Evolutionary conservation across 805 yeast genomes (phyloP), one percentile per base, ranked within the genome.

Genomic region (Metschnikowia vanudenii): DNA sequence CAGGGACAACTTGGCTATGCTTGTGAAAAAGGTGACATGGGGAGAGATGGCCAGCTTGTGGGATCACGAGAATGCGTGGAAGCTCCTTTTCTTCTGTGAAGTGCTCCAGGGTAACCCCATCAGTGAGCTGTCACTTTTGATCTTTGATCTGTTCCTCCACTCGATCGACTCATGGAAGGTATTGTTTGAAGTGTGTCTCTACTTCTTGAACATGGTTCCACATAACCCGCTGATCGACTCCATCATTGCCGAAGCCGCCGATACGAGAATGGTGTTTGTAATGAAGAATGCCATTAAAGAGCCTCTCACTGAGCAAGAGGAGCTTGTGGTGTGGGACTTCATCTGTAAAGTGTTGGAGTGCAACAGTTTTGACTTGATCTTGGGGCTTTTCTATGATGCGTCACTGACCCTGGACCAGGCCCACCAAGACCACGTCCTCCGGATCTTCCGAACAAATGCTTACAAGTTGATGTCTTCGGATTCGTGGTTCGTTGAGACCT

Each of bases 121-220:
- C n/a, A 31, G 26, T 5, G 53, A 50, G 17, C 33, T 38, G 24
- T 41, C 35, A 2, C 37, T 50, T n/a, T 14, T 41, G 16, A 26
- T 50, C n/a, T 44, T 50, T 11, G 47, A 47, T 10, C 46, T 32
- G 37, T 44, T 50, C 28, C 39, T 50, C 12, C 47, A 50, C 26
- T 49, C 49, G 22, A 42, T 50, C 13, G 51, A 50, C 20, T 28
- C 43, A 5, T 50, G 53, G 53, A 39, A 41, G 13, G 46, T 40
- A 5, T 38, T 50, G 10, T 46, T 50, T 12, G 47, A 44, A 17
- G 43, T 47, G 3, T 36, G 46, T 28, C 47, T 47, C 11, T 43
- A 45, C 12, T 47, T 50, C 28, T 45, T 50, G 30, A 39, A 47
- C 33, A 44, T 39, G 36, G 43, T 44, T 5, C 37, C 49, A 5